phyloP scores from a whole-genome alignment of 352 stramenopile species.

The Pythium periplocum region DNA sequence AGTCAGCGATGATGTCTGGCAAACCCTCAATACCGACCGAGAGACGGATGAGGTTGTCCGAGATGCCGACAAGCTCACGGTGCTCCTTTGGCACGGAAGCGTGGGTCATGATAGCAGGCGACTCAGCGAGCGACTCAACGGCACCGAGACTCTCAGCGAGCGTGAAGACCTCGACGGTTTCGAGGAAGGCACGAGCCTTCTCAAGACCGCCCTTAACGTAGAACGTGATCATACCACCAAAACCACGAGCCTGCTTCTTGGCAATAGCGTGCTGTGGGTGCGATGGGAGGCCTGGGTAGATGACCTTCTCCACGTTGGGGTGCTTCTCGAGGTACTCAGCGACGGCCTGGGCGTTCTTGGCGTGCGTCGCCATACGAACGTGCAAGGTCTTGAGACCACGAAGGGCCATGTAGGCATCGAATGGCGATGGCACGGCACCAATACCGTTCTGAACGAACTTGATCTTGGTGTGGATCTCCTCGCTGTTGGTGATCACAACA shows the following conservation, averaged over 20 bases:
- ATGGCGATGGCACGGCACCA: conserved; percentile 88
- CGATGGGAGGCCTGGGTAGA: conserved; percentile 87
- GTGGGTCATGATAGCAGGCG: conserved; percentile 94
- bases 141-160: conserved; percentile 95
- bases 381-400: conserved; percentile 95
- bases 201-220: conserved; percentile 87
- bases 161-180: conserved; percentile 90
- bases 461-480: conserved; percentile 92
- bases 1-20: conserved; percentile 87
- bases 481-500: conserved; percentile 88
- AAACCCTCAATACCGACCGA: conserved; percentile 92
- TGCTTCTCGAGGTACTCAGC: conserved; percentile 89
- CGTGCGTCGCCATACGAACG: conserved; percentile 93
- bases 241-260: conserved; percentile 70
- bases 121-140: conserved; percentile 91
- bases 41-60: conserved; percentile 89
- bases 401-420: conserved; percentile 92
- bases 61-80: conserved; percentile 87
- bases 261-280: conserved; percentile 89
- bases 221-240: conserved; percentile 90
- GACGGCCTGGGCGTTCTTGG: conserved; percentile 91
- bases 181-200: conserved; percentile 89
- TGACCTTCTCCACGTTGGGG: conserved; percentile 88
- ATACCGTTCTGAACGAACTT: conserved; percentile 93
- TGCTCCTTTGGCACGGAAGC: conserved; percentile 86